These are phyloP conservation scores for Saturnispora dispora DNA, from an alignment of 805 yeast genomes.

Conservation along the genomic window DNA sequence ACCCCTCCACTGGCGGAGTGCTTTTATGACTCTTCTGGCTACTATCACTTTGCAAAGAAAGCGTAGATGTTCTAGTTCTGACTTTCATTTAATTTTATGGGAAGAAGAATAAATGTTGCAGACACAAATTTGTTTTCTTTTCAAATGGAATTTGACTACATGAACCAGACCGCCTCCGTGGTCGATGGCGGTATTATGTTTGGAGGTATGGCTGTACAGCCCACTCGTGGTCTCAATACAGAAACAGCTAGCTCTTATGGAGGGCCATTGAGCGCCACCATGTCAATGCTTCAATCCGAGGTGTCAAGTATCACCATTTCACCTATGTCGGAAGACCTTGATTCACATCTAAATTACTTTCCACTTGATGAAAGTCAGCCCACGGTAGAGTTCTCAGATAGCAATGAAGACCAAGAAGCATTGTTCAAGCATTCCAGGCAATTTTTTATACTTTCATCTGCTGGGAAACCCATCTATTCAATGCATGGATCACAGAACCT, in stretches of 20 bases:
- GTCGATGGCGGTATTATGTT: conserved; percentile 11
- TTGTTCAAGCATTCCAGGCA: conserved; percentile 46
- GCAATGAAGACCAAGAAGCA: conserved; percentile 18
- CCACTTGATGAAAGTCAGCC: conserved; percentile 14
- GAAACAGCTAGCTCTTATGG: conserved; percentile 9
- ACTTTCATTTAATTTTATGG: not conserved
- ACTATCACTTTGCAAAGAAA: conserved; percentile 2
- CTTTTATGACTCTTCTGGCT: not conserved
- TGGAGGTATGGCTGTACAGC: conserved; percentile 7
- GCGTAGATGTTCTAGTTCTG: conserved; percentile 5
- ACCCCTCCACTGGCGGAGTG: not conserved
- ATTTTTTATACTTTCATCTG: conserved; percentile 67
- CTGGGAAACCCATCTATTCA: conserved; percentile 85
- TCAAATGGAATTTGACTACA: not conserved
- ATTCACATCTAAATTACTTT: not conserved
- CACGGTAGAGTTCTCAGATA: conserved; percentile 22
- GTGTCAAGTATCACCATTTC: conserved; percentile 4
- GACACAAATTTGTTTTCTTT: not conserved
- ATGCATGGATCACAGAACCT: conserved; percentile 63
- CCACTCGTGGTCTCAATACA: conserved; percentile 7
- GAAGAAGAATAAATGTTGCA: not conserved
- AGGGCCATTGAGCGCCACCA: not conserved
- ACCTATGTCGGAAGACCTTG: not conserved
- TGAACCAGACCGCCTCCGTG: conserved; percentile 2
- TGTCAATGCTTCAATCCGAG: conserved; percentile 5